A percentile compares a stretch with the other conserved stretches of the same genome.
phyloP scores from a whole-genome alignment of 106 monocot genomes.

The Narthecium ossifragum region DNA sequence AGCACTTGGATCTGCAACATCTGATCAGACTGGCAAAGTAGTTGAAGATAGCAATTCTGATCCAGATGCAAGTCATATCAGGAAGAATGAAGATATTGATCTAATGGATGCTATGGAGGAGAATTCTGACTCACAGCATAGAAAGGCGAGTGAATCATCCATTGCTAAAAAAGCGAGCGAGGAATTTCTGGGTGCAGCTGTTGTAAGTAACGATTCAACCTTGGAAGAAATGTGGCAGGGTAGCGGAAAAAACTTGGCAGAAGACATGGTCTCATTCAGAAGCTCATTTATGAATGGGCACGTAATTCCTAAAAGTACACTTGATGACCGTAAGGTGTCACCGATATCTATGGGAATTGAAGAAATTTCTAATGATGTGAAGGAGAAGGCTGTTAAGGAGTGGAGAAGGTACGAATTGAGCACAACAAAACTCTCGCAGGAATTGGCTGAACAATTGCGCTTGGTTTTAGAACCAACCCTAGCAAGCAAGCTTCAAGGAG shows the following conservation, averaged over 20 bases:
- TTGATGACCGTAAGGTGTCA: background rate
- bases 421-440: constrained; percentile 72
- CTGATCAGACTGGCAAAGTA: constrained; percentile 50
- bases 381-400: constrained; percentile 26
- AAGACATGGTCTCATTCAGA: constrained; percentile 48
- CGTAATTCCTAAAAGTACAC: constrained; percentile 8
- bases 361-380: constrained; percentile 22
- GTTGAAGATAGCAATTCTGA: constrained; percentile 12
- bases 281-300: constrained; percentile 39
- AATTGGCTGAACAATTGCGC: constrained; percentile 78
- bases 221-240: constrained; percentile 18
- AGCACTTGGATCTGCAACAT: constrained; percentile 70
- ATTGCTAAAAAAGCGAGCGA: constrained; percentile 16
- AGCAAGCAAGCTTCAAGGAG: constrained; percentile 94
- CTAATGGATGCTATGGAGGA: constrained; percentile 22
- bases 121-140: constrained; percentile 19
- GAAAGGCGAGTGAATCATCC: constrained; percentile 25
- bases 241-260: constrained; percentile 2
- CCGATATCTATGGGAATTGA: constrained; percentile 20
- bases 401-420: constrained; percentile 74
- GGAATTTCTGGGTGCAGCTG: constrained; percentile 8
- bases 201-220: constrained; percentile 15
- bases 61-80: constrained; percentile 24
- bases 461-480: constrained; percentile 88
- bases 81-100: constrained; percentile 29